These are phyloP conservation scores for Cryptosporidium sp. DNA, from an alignment of 169 alveolate genomes.

Conservation along the genomic window DNA sequence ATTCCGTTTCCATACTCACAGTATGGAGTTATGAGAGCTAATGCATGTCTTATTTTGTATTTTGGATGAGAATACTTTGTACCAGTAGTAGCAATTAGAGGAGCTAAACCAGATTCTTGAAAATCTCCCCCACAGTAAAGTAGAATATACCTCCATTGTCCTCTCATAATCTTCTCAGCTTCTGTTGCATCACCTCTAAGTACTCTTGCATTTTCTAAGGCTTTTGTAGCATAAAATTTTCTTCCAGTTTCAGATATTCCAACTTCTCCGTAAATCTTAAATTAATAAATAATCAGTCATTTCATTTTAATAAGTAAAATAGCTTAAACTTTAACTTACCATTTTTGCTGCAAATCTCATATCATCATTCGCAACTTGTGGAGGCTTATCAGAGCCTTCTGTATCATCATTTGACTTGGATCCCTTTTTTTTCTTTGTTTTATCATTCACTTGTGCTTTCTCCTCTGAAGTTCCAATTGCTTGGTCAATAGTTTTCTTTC, in stretches of 20 bases:
- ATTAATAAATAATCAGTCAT: background rate
- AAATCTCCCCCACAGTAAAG: conserved; percentile 71
- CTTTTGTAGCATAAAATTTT: conserved; percentile 43
- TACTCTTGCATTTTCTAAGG: conserved; percentile 65
- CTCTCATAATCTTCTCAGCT: conserved; percentile 70
- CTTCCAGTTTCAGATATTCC: conserved; percentile 45
- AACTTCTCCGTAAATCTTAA: conserved; percentile 24
- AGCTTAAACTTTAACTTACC: conserved; percentile 23
- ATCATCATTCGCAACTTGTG: conserved; percentile 53
- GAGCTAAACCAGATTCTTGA: conserved; percentile 73
- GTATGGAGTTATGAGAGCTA: conserved; percentile 62
- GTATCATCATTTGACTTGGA: background rate
- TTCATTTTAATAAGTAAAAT: background rate
- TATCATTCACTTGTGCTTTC: background rate
- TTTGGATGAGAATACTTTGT: conserved; percentile 47
- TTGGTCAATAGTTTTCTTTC: conserved; percentile 7
- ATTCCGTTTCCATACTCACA: conserved; percentile 67
- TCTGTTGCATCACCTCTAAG: conserved; percentile 65
- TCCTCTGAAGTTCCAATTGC: background rate
- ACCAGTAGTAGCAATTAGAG: conserved; percentile 52
- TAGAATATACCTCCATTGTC: conserved; percentile 69
- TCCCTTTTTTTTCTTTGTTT: background rate
- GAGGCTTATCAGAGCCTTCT: conserved; percentile 56
- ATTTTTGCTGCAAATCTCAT: conserved; percentile 66
- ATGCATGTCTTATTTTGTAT: conserved; percentile 47